These are phyloP conservation scores for Stevia rebaudiana DNA, from an alignment of 140 eudicot species.

Conservation along the genomic window DNA sequence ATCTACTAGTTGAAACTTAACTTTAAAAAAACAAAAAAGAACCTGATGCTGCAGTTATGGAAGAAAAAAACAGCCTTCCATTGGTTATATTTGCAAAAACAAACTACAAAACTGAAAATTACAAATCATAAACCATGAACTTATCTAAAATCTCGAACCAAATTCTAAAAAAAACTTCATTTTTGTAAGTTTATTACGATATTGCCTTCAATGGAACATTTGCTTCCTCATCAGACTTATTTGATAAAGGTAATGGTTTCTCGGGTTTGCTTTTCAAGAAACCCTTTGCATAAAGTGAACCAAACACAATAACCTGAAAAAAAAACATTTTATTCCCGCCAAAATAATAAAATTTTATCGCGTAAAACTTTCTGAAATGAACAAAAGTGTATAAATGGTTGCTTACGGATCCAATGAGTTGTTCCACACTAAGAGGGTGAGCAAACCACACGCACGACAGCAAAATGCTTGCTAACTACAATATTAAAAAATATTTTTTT, in stretches of 20 bases:
- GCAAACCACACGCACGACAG: conserved; percentile 90
- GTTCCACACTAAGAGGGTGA: conserved; percentile 86
- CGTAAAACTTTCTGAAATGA: not conserved
- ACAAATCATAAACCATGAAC: too few relatives aligned
- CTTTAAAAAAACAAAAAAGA: too few relatives aligned
- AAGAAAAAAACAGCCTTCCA: too few relatives aligned
- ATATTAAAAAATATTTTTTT: not conserved
- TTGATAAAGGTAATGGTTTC: conserved; percentile 28
- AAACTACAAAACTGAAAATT: too few relatives aligned
- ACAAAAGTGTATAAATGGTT: not conserved
- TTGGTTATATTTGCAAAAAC: too few relatives aligned
- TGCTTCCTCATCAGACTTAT: conserved; percentile 38
- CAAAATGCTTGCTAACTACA: conserved; percentile 83
- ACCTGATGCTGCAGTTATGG: too few relatives aligned
- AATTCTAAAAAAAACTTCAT: too few relatives aligned
- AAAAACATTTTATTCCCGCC: too few relatives aligned
- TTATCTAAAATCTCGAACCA: too few relatives aligned
- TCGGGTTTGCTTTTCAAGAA: conserved; percentile 46
- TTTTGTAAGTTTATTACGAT: too few relatives aligned
- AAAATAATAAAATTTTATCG: not conserved
- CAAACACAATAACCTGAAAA: conserved; percentile 80
- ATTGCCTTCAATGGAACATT: conserved; percentile 43
- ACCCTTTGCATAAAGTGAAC: conserved; percentile 64
- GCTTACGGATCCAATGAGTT: conserved; percentile 85
- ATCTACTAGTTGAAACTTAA: too few relatives aligned